phyloP scores from a whole-genome alignment of 768 basidiomycete species.

The Omphalotus guepiniiformis region DNA sequence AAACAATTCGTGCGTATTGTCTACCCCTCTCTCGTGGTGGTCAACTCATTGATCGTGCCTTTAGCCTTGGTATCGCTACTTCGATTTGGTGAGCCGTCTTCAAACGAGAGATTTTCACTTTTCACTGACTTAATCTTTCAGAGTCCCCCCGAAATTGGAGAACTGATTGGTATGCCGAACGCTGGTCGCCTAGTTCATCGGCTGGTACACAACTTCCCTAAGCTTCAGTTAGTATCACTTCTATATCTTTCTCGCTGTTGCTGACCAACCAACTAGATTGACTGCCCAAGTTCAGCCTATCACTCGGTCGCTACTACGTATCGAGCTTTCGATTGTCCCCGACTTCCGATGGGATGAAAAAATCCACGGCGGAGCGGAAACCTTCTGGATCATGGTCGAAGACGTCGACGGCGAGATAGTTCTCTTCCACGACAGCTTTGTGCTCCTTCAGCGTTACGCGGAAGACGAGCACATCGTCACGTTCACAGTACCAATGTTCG shows the following conservation, averaged over 20 bases:
- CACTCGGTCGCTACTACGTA: conserved; percentile 85
- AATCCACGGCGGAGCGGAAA: conserved; percentile 83
- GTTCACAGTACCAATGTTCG: conserved; percentile 93
- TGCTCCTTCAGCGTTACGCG: conserved; percentile 87
- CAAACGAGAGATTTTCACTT: not conserved
- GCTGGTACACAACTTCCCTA: conserved; percentile 95
- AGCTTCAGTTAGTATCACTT: conserved; percentile 62
- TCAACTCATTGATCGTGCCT: conserved; percentile 6
- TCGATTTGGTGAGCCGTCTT: conserved; percentile 58
- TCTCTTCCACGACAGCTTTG: conserved; percentile 91
- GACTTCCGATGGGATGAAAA: conserved; percentile 99
- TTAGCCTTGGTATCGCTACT: conserved; percentile 95
- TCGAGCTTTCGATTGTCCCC: conserved; percentile 93
- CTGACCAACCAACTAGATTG: conserved; percentile 40
- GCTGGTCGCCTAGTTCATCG: conserved; percentile 90
- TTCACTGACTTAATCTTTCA: conserved; percentile 17
- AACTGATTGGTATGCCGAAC: conserved; percentile 90
- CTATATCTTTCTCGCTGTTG: not conserved
- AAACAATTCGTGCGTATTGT: conserved; percentile 86
- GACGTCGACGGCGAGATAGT: conserved; percentile 97
- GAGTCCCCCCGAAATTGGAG: conserved; percentile 88
- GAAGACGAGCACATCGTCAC: conserved; percentile 94
- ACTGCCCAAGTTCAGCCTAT: conserved; percentile 97
- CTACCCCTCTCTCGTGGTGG: not conserved
- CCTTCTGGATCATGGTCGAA: conserved; percentile 92